Evolutionary conservation across 768 basidiomycete species (phyloP).

Genomic region (Auricularia sp.): DNA sequence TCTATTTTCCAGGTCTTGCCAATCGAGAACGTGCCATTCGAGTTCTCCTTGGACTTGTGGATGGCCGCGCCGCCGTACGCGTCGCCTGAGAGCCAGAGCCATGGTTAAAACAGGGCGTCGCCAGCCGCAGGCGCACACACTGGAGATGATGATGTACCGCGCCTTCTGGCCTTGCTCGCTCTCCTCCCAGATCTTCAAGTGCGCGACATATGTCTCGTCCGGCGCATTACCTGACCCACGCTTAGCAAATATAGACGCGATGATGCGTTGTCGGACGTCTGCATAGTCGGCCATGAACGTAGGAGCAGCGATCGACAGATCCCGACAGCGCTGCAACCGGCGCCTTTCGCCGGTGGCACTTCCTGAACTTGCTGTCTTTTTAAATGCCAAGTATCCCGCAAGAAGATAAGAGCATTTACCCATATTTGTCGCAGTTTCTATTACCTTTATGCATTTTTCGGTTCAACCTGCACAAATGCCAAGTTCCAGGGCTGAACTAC

Average conservation of each 20-base stretch:
- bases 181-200: slow-evolving; percentile 93
- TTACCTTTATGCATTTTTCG: no score
- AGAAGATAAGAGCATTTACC: no score
- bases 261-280: slow-evolving; percentile 36
- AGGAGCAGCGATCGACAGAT: not conserved
- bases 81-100: slow-evolving; percentile 33
- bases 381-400: no score
- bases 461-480: no score
- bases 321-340: no score
- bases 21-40: slow-evolving; percentile 88
- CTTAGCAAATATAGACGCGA: slow-evolving; percentile 72
- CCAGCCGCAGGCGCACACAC: slow-evolving; percentile 40
- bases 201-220: slow-evolving; percentile 75
- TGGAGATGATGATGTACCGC: slow-evolving; percentile 81
- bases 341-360: no score
- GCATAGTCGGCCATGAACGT: slow-evolving; percentile 7
- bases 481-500: no score
- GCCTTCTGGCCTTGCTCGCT: slow-evolving; percentile 62
- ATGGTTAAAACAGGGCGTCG: not conserved
- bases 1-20: slow-evolving; percentile 91
- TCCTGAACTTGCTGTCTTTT: no score
- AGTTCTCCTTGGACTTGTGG: slow-evolving; percentile 95
- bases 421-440: no score
- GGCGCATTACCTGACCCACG: slow-evolving; percentile 51
- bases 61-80: slow-evolving; percentile 57